A percentile compares a stretch with the other conserved stretches of the same genome.
Conservation (phyloP, 768 basidiomycete genomes). For the Coprinopsis cinerea region DNA sequence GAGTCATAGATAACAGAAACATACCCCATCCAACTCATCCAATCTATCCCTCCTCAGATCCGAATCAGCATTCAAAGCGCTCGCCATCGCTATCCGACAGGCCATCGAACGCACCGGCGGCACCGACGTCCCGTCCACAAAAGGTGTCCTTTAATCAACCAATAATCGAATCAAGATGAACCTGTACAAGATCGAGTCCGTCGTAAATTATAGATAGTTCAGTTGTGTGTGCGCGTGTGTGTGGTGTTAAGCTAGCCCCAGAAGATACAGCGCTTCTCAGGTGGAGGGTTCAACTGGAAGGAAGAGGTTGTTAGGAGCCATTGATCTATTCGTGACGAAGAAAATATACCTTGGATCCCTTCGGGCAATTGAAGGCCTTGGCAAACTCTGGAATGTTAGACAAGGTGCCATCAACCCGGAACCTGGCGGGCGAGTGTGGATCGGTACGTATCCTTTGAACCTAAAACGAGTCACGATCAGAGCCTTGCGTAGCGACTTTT, state of each 20-base stretch:
- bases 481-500: not conserved
- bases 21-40: conserved; percentile 6
- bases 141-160: conserved; percentile 68
- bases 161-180: conserved; percentile 8
- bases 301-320: not conserved
- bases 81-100: conserved; percentile 91
- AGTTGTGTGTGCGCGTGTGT: too few species aligned
- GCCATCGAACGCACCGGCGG: conserved; percentile 90
- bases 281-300: conserved; percentile 73
- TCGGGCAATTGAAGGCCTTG: conserved; percentile 76
- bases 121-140: conserved; percentile 91
- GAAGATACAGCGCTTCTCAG: conserved; percentile 71
- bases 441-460: conserved; percentile 79
- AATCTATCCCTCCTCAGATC: conserved; percentile 45
- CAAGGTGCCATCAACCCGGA: conserved; percentile 81
- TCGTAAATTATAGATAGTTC: conserved; percentile 4
- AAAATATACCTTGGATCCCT: conserved; percentile 60
- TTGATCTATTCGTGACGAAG: not conserved
- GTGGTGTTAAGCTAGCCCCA: too few species aligned
- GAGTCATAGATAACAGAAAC: too few species aligned
- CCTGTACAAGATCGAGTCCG: not conserved
- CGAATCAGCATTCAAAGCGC: conserved; percentile 97
- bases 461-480: conserved; percentile 27
- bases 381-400: conserved; percentile 88
- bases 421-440: conserved; percentile 79